Percentiles rank a stretch among this genome's conserved stretches.
phyloP scores from a whole-genome alignment of 2,329 filamentous ascomycete genomes.

The Diaporthe sp. region DNA sequence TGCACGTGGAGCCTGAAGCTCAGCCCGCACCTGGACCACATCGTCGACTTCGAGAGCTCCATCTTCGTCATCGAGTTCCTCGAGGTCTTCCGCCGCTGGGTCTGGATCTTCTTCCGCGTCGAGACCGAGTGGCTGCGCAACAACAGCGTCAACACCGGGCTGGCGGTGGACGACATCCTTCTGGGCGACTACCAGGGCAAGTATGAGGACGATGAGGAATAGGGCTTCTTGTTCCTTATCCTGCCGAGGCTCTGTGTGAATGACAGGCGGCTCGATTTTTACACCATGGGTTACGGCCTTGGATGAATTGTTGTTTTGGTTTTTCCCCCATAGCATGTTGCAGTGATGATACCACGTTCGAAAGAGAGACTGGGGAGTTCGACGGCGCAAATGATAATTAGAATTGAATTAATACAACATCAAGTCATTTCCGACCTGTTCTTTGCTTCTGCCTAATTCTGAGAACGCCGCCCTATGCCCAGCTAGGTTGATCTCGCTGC shows the following conservation, averaged over 20 bases:
- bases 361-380: slow-evolving; percentile 3
- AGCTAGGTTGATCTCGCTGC: not conserved
- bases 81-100: slow-evolving; percentile 90
- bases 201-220: slow-evolving; percentile 69
- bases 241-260: slow-evolving; percentile 1
- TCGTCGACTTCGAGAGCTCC: slow-evolving; percentile 88
- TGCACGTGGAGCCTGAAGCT: slow-evolving; percentile 95
- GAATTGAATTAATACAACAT: slow-evolving; percentile 22
- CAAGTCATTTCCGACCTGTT: not conserved
- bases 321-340: slow-evolving; percentile 19
- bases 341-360: slow-evolving; percentile 38
- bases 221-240: slow-evolving; percentile 25
- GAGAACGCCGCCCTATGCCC: slow-evolving; percentile 32
- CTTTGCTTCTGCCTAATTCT: not conserved
- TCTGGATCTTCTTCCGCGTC: slow-evolving; percentile 97
- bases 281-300: slow-evolving; percentile 15
- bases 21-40: slow-evolving; percentile 83
- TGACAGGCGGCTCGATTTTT: slow-evolving; percentile 20
- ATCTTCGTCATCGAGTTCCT: slow-evolving; percentile 90
- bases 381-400: slow-evolving; percentile 14
- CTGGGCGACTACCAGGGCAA: slow-evolving; percentile 80
- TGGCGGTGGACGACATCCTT: slow-evolving; percentile 78
- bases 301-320: slow-evolving; percentile 14
- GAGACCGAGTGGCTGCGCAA: slow-evolving; percentile 91
- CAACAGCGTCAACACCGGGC: slow-evolving; percentile 62